A percentile compares a stretch with the other conserved stretches of the same genome.
These are phyloP conservation scores for Candida insectorum DNA, from an alignment of 805 yeast genomes.

Conservation along the genomic window DNA sequence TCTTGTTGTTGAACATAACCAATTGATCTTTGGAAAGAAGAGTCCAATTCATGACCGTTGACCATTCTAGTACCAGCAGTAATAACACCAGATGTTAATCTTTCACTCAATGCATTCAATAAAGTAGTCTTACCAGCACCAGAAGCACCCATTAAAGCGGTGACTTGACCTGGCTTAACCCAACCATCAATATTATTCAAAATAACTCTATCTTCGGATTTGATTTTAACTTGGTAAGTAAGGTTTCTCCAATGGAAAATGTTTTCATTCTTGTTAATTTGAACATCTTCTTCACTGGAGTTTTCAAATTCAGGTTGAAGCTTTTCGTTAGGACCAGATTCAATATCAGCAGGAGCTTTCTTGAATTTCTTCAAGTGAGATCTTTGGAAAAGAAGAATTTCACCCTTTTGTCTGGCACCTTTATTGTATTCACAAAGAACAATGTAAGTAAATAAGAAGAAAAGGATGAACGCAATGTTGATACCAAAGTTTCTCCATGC, in stretches of 20 bases:
- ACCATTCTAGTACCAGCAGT: slow-evolving; percentile 64
- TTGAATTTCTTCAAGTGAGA: slow-evolving; percentile 29
- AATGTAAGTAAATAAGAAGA: slow-evolving; percentile 36
- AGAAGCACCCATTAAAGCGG: slow-evolving; percentile 83
- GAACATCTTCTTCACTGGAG: slow-evolving; percentile 2
- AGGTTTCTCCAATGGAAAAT: slow-evolving; percentile 40
- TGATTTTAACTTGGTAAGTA: slow-evolving; percentile 36
- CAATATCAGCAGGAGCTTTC: slow-evolving; percentile 20
- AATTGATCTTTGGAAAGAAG: slow-evolving; percentile 70
- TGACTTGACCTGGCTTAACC: slow-evolving; percentile 77
- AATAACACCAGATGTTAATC: slow-evolving; percentile 70
- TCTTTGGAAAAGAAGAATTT: slow-evolving; percentile 27
- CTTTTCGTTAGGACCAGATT: slow-evolving; percentile 23
- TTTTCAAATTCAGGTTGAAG: slow-evolving; percentile 9
- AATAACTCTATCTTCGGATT: slow-evolving; percentile 35
- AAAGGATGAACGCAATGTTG: slow-evolving; percentile 46
- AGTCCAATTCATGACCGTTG: slow-evolving; percentile 60
- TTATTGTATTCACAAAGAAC: slow-evolving; percentile 35
- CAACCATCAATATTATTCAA: slow-evolving; percentile 53
- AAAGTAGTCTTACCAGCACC: slow-evolving; percentile 87
- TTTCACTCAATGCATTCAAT: slow-evolving; percentile 67
- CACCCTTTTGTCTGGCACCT: slow-evolving; percentile 46
- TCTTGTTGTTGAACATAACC: slow-evolving; percentile 84
- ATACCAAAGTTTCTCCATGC: slow-evolving; percentile 83
- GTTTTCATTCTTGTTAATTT: slow-evolving; percentile 8